phyloP scores from a whole-genome alignment of 2,329 filamentous ascomycete species.

The Dactylellina drechsleri region DNA sequence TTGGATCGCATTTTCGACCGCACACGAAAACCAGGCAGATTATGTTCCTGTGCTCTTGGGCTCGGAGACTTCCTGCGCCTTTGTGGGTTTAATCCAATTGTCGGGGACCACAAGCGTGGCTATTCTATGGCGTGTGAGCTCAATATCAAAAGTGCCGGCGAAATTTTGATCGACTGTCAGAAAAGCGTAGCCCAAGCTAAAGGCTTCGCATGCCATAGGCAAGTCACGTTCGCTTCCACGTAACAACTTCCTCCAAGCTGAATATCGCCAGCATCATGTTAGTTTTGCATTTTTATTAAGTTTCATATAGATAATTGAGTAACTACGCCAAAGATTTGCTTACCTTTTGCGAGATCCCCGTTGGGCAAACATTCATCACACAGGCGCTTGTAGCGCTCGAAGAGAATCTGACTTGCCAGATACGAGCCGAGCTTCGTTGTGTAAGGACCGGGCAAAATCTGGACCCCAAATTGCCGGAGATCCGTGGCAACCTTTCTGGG shows the following conservation, averaged over 20 bases:
- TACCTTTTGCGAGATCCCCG: neutral
- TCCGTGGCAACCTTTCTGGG: neutral
- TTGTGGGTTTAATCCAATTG: neutral
- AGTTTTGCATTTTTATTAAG: neutral
- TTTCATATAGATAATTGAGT: no score
- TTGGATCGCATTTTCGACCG: no score
- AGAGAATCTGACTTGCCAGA: neutral
- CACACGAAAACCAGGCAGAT: no score
- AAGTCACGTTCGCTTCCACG: neutral
- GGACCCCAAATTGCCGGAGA: slow-evolving; percentile 6
- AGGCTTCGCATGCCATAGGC: slow-evolving; percentile 14
- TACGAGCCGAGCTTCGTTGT: neutral
- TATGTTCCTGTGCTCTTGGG: no score
- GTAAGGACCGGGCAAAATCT: slow-evolving; percentile 11
- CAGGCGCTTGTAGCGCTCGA: slow-evolving; percentile 15
- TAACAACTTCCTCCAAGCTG: slow-evolving; percentile 2
- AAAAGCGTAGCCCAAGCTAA: slow-evolving; percentile 1
- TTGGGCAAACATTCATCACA: neutral
- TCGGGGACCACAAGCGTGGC: neutral
- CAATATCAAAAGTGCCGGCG: neutral
- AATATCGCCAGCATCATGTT: slow-evolving; percentile 4
- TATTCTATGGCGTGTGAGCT: neutral
- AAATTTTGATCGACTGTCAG: neutral
- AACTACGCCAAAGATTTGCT: no score
- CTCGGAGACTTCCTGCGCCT: no score